phyloP scores from a whole-genome alignment of 345 rosid species.

The Brassica juncea region DNA sequence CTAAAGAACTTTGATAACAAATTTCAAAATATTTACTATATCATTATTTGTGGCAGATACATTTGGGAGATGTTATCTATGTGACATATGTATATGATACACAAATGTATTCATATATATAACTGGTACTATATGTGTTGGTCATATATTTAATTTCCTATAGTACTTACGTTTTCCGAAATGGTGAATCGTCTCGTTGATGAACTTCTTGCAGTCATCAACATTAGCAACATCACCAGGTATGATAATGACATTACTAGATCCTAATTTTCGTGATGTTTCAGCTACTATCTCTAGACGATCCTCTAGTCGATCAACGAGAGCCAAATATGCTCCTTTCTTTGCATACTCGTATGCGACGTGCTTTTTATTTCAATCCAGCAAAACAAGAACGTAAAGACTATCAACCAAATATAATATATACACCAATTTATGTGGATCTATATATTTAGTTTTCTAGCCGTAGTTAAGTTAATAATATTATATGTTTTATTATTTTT shows the following conservation, averaged over 20 bases:
- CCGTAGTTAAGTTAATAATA: no score
- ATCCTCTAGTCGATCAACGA: slow-evolving; percentile 35
- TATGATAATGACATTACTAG: slow-evolving; percentile 29
- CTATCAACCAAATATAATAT: no score
- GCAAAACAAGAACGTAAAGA: not conserved
- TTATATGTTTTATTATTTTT: no score
- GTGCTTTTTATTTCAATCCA: slow-evolving; percentile 12
- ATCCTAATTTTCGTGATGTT: slow-evolving; percentile 33
- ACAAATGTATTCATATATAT: not conserved
- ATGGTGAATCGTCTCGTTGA: slow-evolving; percentile 27
- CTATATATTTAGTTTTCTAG: no score
- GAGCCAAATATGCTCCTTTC: slow-evolving; percentile 39
- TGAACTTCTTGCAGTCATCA: slow-evolving; percentile 38
- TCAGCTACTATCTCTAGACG: slow-evolving; percentile 31
- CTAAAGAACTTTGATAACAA: not conserved
- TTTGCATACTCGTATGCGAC: slow-evolving; percentile 44
- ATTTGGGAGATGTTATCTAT: no score
- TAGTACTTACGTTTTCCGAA: slow-evolving; percentile 35
- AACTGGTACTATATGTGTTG: no score
- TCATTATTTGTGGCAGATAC: no score
- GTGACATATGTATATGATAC: no score
- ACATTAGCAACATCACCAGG: slow-evolving; percentile 36
- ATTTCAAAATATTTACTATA: no score
- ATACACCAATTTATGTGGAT: no score
- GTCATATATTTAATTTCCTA: no score